Conservation (phyloP, 345 rosid genomes). For the Eutrema japonicum region DNA sequence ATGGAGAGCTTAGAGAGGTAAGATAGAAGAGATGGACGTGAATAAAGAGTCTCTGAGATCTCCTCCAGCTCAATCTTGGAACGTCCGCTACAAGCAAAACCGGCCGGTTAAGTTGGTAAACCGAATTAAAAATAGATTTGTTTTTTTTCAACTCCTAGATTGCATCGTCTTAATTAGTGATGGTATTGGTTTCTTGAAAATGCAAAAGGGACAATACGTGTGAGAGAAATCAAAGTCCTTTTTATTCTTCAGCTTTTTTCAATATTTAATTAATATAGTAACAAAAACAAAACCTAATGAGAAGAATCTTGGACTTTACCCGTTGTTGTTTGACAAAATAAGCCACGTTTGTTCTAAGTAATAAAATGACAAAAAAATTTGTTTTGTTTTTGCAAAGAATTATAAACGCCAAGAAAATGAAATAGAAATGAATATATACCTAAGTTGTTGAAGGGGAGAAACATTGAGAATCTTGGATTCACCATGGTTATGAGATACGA, state of each 20-base stretch:
- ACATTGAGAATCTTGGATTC: conserved; percentile 40
- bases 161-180: not conserved
- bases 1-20: conserved; percentile 49
- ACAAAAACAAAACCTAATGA: conserved; percentile 11
- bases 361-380: conserved; percentile 8
- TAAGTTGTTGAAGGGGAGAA: conserved; percentile 34
- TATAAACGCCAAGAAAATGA: not conserved
- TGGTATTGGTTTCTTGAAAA: conserved; percentile 17
- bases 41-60: conserved; percentile 83
- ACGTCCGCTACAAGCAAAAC: conserved; percentile 38
- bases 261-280: not conserved
- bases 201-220: conserved; percentile 24
- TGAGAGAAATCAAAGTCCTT: conserved; percentile 5
- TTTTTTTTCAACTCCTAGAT: not conserved
- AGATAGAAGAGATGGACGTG: conserved; percentile 61
- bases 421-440: not conserved
- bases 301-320: conserved; percentile 20
- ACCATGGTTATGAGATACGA: conserved; percentile 19
- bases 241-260: not conserved
- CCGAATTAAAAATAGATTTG: not conserved
- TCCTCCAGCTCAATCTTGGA: conserved; percentile 75
- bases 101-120: conserved; percentile 23
- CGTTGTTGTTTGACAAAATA: conserved; percentile 32
- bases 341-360: conserved; percentile 26
- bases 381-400: not conserved